Base-by-base conservation (phyloP, 1,139 yeast genomes). In the Magnusiomyces suaveolens region DNA sequence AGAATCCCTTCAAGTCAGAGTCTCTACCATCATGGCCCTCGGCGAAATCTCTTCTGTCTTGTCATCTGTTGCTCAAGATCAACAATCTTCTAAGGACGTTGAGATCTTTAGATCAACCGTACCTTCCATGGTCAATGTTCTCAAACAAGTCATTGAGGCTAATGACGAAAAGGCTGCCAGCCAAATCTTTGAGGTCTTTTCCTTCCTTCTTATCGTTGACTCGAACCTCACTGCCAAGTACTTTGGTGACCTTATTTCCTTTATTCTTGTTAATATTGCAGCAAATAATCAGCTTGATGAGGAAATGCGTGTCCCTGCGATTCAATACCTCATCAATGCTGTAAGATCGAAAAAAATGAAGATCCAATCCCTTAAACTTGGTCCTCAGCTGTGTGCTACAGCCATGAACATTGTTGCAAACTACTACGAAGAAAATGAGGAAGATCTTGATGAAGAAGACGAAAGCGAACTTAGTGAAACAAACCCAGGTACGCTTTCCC, bases 391-490 rank as follows among this genome's bases (percentile, higher is more conserved):
- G 62, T 82, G 94, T 47, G 70, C 80, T 60, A 78, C 87, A 57
- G 94, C 95, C 57, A 74, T 88, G 58, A 78, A 80, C 64, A 82
- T 92, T 62, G 84, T 94, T 32, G 79, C 94, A 57, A 95, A 88
- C 72, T 89, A 84, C 68, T 75, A 83, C 61, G 67, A 65, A 25
- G 90, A 83, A 66, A 76, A 50, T 38, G 83, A 82, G 60, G 82
- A 78, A 59, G 95, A 63, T 25, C 83, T 82, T 60, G 83, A 78
- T 57, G 95, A 87, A 66, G 88, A 85, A 58, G 96, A 87, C 66
- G 92, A 87, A 64, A 90, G 87, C 62, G 96, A 88, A 70, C 89
- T 88, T 66, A 96, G 88, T 71, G 97, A 90, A 71, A 86, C 82
- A 64, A 78, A 83, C 56, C 95, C 96, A 57, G 73, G 84, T 41